Percentiles rank a stretch among this genome's conserved stretches.
These are phyloP conservation scores for Spinacia oleracea DNA, from an alignment of 179 eudicot species.

Conservation along the genomic window DNA sequence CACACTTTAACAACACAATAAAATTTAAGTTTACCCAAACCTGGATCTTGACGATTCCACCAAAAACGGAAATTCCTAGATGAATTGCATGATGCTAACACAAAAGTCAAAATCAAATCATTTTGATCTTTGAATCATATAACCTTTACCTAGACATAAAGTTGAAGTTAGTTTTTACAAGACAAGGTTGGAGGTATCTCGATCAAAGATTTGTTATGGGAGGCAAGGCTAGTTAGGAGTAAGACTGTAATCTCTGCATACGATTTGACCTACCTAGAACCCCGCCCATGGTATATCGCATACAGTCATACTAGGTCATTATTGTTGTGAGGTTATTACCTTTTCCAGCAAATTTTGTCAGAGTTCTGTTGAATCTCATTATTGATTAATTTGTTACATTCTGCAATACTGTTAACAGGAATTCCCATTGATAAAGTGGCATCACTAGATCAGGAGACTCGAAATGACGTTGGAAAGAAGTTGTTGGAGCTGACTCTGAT, in stretches of 20 bases:
- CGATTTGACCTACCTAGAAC: neutral
- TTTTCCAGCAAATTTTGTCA: neutral
- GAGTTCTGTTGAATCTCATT: neutral
- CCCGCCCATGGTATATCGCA: neutral
- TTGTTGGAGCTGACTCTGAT: constrained; percentile 80
- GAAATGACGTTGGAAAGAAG: constrained; percentile 81
- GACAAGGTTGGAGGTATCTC: neutral
- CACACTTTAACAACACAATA: no score
- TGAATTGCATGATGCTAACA: neutral
- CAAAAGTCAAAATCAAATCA: neutral
- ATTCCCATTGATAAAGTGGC: constrained; percentile 87
- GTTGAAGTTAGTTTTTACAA: neutral
- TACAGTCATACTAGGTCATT: neutral
- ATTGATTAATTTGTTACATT: neutral
- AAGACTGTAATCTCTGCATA: neutral
- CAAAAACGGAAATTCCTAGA: neutral
- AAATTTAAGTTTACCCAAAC: neutral
- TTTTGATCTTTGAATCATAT: neutral
- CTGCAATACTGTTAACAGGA: constrained; percentile 44
- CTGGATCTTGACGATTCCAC: neutral
- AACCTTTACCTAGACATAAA: neutral
- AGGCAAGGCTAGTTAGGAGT: neutral
- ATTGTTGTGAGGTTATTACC: neutral
- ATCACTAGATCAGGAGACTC: constrained; percentile 72
- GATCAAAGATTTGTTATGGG: no score